Evolutionary conservation across 345 rosid genomes (phyloP), one percentile per base, ranked within the genome.

Genomic region (Dimocarpus longan): DNA sequence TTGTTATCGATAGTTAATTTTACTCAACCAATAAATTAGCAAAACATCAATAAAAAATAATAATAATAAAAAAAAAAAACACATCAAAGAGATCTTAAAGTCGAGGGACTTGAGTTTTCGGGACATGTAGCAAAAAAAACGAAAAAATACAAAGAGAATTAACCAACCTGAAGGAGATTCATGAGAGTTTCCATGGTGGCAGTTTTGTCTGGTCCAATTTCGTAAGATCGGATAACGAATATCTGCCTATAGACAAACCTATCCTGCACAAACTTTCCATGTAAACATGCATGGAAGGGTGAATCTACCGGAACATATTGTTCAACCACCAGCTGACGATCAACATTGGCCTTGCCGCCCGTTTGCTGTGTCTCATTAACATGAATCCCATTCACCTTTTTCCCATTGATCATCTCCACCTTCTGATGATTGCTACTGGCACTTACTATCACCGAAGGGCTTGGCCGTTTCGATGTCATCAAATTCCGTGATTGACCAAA

Each of bases 171-270:
- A 15, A 91, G 87, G 56, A 88, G 95, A 79, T 91, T 91, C 93
- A 90, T 87, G 15, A 90, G 68, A 7, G 92, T 91, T 76, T 90
- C 95, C 89, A 91, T 89, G 76, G 95, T 87, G 16, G 95, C 95
- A 0, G 91, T 90, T 72, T 90, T 88, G 79, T 91, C 93, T 0
- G 93, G 91, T 43, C 93, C 95, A 40, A 88, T 88, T 73, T 91
- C 95, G 76, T 91, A 91, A 3, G 93, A 91, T 80, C 95, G 79
- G 42, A 91, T 88, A 13, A 86, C 82, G 78, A 91, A 90, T 39
- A 86, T 84, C 80, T 91, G 92, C 44, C 88, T 73, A 63, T 88
- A 91, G 18, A 86, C 85, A 70, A 83, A 75, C 39, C 86, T 86
- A 40, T 85, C 91, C 56, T 90, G 85, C 77, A 90, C 91, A 70